These are phyloP conservation scores for Tarenaya hassleriana DNA, from an alignment of 345 rosid species.

Conservation along the genomic window DNA sequence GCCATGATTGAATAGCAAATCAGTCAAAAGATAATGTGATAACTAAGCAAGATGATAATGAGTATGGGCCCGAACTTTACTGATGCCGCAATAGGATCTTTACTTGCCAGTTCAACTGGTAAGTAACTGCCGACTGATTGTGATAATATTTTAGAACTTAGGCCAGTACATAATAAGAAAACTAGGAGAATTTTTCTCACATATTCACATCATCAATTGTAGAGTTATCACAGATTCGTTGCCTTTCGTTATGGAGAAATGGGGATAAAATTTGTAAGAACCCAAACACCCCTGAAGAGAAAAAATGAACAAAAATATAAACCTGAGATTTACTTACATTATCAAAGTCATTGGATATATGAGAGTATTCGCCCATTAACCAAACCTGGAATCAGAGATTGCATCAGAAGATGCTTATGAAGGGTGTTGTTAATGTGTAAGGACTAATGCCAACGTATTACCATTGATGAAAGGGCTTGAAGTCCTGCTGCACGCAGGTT, in stretches of 20 bases:
- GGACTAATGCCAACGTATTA: constrained; percentile 25
- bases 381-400: constrained; percentile 38
- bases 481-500: constrained; percentile 63
- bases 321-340: constrained; percentile 27
- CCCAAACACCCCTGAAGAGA: constrained; percentile 7
- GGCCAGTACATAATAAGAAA: constrained; percentile 7
- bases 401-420: constrained; percentile 23
- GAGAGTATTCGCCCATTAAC: constrained; percentile 64
- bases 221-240: constrained; percentile 1
- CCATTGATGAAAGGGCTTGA: constrained; percentile 93
- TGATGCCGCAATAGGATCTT: not conserved
- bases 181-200: not conserved
- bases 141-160: not conserved
- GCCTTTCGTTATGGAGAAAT: no score
- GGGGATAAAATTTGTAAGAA: constrained; percentile 10
- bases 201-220: not conserved
- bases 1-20: constrained; percentile 23
- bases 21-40: constrained; percentile 5
- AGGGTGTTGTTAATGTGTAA: constrained; percentile 6
- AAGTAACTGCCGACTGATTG: not conserved
- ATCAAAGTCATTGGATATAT: constrained; percentile 32
- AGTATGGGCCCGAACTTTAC: constrained; percentile 4
- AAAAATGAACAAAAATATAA: not conserved
- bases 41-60: not conserved
- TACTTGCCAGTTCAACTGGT: not conserved